A percentile compares a stretch with the other conserved stretches of the same genome.
These are phyloP conservation scores for Dioszegia crocea DNA, from an alignment of 768 basidiomycete species.

Conservation along the genomic window DNA sequence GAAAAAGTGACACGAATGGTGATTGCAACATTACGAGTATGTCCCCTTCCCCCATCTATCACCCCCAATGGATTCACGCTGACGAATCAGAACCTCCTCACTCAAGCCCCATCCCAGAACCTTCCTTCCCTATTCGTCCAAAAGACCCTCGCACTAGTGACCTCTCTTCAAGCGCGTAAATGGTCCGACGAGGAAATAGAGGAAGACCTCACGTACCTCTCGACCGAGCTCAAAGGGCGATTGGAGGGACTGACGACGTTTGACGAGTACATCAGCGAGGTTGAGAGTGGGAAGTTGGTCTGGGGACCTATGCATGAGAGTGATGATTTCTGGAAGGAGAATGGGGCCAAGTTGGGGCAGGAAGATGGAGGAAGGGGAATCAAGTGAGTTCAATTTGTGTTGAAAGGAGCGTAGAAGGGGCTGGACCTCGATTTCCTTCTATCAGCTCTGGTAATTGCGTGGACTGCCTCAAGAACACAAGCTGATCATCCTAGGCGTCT, in stretches of 20 bases:
- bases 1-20: conserved; percentile 95
- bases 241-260: conserved; percentile 92
- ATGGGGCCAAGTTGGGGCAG: conserved; percentile 72
- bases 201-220: conserved; percentile 83
- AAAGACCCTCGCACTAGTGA: conserved; percentile 79
- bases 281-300: conserved; percentile 80
- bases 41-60: conserved; percentile 12
- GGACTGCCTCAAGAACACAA: neutral
- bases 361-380: conserved; percentile 79
- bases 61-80: neutral
- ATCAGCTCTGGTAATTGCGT: too few relatives aligned
- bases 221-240: conserved; percentile 74
- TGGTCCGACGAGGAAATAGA: conserved; percentile 93
- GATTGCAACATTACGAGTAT: conserved; percentile 81
- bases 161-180: conserved; percentile 76
- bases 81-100: conserved; percentile 1
- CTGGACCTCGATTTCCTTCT: too few relatives aligned
- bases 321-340: conserved; percentile 97
- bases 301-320: conserved; percentile 97
- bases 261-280: conserved; percentile 90
- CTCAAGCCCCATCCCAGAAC: conserved; percentile 57
- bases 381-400: conserved; percentile 67
- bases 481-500: conserved; percentile 59
- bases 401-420: too few relatives aligned
- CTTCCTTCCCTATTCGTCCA: conserved; percentile 80